Conservation (phyloP, 495 filamentous ascomycete species). For the Talaromyces thailandensis region DNA sequence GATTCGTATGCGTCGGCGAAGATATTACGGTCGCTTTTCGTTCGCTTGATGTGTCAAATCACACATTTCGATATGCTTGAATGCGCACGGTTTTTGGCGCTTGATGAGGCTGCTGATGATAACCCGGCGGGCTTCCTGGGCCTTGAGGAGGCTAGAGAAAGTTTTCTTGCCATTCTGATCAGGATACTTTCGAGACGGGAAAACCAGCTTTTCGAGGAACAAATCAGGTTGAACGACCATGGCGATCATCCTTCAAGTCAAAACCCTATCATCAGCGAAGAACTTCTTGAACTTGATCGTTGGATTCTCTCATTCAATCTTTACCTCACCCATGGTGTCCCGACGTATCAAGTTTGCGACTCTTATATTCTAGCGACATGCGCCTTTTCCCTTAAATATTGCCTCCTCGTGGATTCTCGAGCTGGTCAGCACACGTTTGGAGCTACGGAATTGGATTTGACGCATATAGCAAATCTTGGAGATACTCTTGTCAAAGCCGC, state of each 20-base stretch:
- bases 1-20: neutral
- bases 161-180: neutral
- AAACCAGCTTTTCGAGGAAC: neutral
- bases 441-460: neutral
- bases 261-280: neutral
- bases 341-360: neutral
- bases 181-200: neutral
- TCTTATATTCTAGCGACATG: neutral
- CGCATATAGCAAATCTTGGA: constrained; percentile 2
- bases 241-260: neutral
- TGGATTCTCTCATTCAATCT: constrained; percentile 4
- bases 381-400: constrained; percentile 4
- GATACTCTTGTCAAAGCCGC: neutral
- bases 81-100: constrained; percentile 2
- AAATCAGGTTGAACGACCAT: neutral
- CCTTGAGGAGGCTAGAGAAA: neutral
- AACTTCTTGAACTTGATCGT: neutral
- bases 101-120: neutral
- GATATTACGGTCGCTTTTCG: neutral
- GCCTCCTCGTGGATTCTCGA: neutral
- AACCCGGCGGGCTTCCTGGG: neutral
- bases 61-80: constrained; percentile 1
- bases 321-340: neutral
- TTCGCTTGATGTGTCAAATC: constrained; percentile 1
- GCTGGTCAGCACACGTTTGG: neutral